Evolutionary conservation across 2,329 filamentous ascomycete genomes (phyloP).

Genomic region (Colletotrichum spaethianum): DNA sequence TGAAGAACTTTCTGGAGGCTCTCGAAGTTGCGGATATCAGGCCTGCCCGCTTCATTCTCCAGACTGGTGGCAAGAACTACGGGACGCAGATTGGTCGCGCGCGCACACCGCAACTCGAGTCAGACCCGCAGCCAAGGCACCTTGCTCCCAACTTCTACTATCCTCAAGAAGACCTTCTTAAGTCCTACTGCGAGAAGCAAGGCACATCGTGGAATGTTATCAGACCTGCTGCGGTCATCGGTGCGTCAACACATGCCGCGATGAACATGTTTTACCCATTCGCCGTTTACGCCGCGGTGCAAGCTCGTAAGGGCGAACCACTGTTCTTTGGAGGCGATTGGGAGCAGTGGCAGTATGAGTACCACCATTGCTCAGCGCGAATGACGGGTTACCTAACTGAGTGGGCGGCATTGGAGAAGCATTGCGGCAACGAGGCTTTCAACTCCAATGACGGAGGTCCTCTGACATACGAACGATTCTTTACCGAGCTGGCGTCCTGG

Average conservation of each 20-base stretch:
- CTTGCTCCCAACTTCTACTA: slow-evolving; percentile 33
- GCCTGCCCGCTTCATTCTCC: slow-evolving; percentile 20
- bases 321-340: slow-evolving; percentile 26
- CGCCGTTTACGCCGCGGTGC: slow-evolving; percentile 14
- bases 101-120: slow-evolving; percentile 12
- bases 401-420: slow-evolving; percentile 5
- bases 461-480: slow-evolving; percentile 14
- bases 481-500: slow-evolving; percentile 11
- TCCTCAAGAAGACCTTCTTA: slow-evolving; percentile 28
- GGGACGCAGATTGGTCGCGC: slow-evolving; percentile 25
- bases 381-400: slow-evolving; percentile 24
- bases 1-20: slow-evolving; percentile 29
- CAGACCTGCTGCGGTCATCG: slow-evolving; percentile 18
- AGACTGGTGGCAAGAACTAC: slow-evolving; percentile 38
- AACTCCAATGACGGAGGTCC: slow-evolving; percentile 20
- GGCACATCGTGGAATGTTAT: slow-evolving; percentile 20
- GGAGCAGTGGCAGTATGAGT: slow-evolving; percentile 23
- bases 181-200: background rate
- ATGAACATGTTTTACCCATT: slow-evolving; percentile 21
- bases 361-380: slow-evolving; percentile 7
- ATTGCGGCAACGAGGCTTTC: slow-evolving; percentile 19
- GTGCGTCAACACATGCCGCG: background rate
- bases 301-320: slow-evolving; percentile 6
- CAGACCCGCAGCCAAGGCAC: slow-evolving; percentile 17
- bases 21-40: slow-evolving; percentile 2